These are phyloP conservation scores for Cytospora leucostoma DNA, from an alignment of 2,329 filamentous ascomycete genomes.

Conservation along the genomic window DNA sequence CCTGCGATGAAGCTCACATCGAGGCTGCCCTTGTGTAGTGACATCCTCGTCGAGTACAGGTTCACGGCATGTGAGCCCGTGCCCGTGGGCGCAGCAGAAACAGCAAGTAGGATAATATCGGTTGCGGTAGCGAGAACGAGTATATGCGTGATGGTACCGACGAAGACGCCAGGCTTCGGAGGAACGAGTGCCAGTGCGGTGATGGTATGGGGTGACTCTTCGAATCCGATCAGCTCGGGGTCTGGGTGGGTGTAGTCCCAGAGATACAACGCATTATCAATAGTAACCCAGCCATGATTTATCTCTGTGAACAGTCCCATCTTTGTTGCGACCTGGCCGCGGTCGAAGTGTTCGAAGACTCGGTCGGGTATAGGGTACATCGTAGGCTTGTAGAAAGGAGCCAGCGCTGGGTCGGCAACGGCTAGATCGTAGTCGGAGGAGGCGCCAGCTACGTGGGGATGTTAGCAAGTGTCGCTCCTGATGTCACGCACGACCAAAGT, in stretches of 20 bases:
- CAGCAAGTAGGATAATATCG: slow-evolving; percentile 84
- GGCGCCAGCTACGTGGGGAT: slow-evolving; percentile 66
- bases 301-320: slow-evolving; percentile 96
- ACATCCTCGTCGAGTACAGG: slow-evolving; percentile 88
- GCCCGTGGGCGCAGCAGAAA: slow-evolving; percentile 67
- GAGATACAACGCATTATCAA: slow-evolving; percentile 93
- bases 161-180: slow-evolving; percentile 85
- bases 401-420: slow-evolving; percentile 68
- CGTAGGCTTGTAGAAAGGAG: slow-evolving; percentile 84
- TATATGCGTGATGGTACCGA: slow-evolving; percentile 81
- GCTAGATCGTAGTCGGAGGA: slow-evolving; percentile 91
- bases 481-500: neutral
- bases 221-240: slow-evolving; percentile 87
- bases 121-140: slow-evolving; percentile 84
- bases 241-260: slow-evolving; percentile 98
- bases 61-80: slow-evolving; percentile 72
- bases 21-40: slow-evolving; percentile 71
- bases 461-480: neutral
- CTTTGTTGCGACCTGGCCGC: slow-evolving; percentile 80
- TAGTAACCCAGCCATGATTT: slow-evolving; percentile 92
- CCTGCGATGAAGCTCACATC: slow-evolving; percentile 78
- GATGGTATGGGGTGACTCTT: slow-evolving; percentile 85
- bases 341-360: slow-evolving; percentile 91
- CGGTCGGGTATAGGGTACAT: slow-evolving; percentile 89
- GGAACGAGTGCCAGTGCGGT: slow-evolving; percentile 86